These are phyloP conservation scores for Isatis lusitanica DNA, from an alignment of 441 rosid species.

Conservation along the genomic window DNA sequence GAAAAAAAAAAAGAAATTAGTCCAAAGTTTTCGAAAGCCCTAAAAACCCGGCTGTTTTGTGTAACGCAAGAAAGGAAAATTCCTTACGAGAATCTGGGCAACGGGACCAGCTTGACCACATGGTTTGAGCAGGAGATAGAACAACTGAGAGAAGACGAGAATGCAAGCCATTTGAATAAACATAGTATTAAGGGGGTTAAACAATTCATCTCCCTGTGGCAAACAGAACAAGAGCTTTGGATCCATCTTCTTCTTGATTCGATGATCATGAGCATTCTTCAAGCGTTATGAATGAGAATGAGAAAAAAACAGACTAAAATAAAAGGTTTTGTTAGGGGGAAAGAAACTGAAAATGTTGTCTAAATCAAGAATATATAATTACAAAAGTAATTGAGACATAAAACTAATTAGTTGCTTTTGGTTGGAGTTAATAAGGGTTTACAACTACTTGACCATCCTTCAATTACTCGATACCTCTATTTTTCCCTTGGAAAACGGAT, in stretches of 20 bases:
- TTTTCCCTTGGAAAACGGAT: conserved; percentile 14
- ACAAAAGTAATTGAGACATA: not conserved
- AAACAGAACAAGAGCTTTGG: conserved; percentile 28
- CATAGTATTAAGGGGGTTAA: conserved; percentile 57
- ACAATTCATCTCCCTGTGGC: conserved; percentile 30
- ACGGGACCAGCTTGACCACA: conserved; percentile 73
- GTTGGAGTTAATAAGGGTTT: conserved; percentile 15
- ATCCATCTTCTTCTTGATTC: conserved; percentile 34
- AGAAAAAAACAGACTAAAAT: not conserved
- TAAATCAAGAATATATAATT: conserved; percentile 13
- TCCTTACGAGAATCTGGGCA: conserved; percentile 60
- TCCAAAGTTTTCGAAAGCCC: not conserved
- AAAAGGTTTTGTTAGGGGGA: not conserved
- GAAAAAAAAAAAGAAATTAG: not conserved
- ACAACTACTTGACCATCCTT: conserved; percentile 20
- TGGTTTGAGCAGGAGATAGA: conserved; percentile 61
- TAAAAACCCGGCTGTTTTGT: not conserved
- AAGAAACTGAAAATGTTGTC: not conserved
- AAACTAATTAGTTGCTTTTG: not conserved
- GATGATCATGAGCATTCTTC: conserved; percentile 25
- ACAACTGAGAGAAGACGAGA: conserved; percentile 63
- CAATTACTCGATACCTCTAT: conserved; percentile 18
- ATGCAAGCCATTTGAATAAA: conserved; percentile 55
- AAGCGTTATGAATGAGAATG: conserved; percentile 4
- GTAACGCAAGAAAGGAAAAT: not conserved